Percentiles rank a stretch among this genome's conserved stretches.
phyloP scores from a whole-genome alignment of 2,329 filamentous ascomycete genomes.

The Remersonia thermophila region DNA sequence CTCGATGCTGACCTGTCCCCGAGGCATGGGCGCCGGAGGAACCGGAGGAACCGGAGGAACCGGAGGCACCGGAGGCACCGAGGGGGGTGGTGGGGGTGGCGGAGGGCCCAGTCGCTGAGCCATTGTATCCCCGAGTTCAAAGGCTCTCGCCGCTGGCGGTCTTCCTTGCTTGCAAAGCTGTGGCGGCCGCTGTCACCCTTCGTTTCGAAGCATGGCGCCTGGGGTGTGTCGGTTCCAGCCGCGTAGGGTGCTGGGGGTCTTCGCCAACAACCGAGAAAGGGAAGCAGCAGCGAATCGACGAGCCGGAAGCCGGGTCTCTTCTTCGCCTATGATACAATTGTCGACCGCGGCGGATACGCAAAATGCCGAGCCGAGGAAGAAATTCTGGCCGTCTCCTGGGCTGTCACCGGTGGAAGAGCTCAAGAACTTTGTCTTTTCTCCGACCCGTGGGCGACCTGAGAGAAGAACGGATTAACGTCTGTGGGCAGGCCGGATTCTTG shows the following conservation, averaged over 20 bases:
- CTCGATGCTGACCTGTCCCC: constrained; percentile 71
- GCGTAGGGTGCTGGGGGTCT: neutral
- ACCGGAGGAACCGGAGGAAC: constrained; percentile 31
- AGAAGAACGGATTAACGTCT: no score
- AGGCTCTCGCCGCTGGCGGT: neutral
- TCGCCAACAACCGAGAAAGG: neutral
- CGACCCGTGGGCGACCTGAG: no score
- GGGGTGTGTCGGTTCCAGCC: neutral
- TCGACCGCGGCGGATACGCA: no score
- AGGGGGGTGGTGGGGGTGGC: constrained; percentile 30
- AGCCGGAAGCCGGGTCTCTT: no score
- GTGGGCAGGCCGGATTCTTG: no score
- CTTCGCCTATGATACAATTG: no score
- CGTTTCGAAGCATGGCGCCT: constrained; percentile 6
- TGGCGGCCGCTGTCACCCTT: constrained; percentile 4
- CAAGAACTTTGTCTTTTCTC: no score
- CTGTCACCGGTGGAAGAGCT: no score
- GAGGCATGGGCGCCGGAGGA: constrained; percentile 47
- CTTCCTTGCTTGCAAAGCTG: constrained; percentile 1
- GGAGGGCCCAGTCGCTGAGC: constrained; percentile 29
- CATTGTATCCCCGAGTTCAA: constrained; percentile 25
- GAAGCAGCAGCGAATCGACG: no score
- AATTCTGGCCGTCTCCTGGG: no score
- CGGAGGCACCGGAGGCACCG: constrained; percentile 33
- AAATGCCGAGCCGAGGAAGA: no score